phyloP scores from a whole-genome alignment of 2,329 filamentous ascomycete genomes.

The Aspergillus costaricaensis region DNA sequence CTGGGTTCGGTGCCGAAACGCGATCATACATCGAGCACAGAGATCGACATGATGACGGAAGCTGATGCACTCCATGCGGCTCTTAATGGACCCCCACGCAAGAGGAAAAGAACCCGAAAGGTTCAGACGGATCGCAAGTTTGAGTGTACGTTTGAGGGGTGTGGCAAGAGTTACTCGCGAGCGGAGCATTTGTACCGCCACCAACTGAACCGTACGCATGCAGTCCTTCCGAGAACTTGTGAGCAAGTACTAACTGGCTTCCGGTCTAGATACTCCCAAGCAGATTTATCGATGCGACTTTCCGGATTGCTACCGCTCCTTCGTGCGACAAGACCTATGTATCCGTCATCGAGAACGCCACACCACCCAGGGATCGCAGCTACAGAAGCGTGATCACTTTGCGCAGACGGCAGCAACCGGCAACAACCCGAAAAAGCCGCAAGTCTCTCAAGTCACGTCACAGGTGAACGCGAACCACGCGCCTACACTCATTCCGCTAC shows the following conservation, averaged over 20 bases:
- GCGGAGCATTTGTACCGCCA: constrained; percentile 96
- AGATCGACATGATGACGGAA: constrained; percentile 18
- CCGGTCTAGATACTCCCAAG: constrained; percentile 74
- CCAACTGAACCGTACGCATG: constrained; percentile 79
- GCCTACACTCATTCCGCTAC: constrained; percentile 13
- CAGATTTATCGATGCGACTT: constrained; percentile 94
- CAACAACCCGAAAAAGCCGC: constrained; percentile 13
- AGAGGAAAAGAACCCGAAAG: constrained; percentile 44
- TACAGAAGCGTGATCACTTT: constrained; percentile 52
- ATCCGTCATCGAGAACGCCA: constrained; percentile 81
- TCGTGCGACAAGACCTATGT: constrained; percentile 90
- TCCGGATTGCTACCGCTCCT: constrained; percentile 83
- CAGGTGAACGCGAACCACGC: constrained; percentile 12
- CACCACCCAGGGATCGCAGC: constrained; percentile 61
- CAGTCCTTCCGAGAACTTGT: neutral
- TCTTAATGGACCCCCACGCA: constrained; percentile 16
- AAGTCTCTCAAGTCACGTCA: constrained; percentile 11
- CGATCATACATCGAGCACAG: constrained; percentile 7
- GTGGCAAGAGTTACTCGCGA: constrained; percentile 93
- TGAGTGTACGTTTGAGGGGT: constrained; percentile 80
- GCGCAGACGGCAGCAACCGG: constrained; percentile 34
- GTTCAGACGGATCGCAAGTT: constrained; percentile 58
- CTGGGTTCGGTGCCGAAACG: constrained; percentile 16
- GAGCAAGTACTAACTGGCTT: constrained; percentile 14
- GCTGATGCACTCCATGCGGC: constrained; percentile 17